Evolutionary conservation across 148 eudicot species (phyloP), one percentile per base, ranked within the genome.

Genomic region (Nepenthes mirabilis): DNA sequence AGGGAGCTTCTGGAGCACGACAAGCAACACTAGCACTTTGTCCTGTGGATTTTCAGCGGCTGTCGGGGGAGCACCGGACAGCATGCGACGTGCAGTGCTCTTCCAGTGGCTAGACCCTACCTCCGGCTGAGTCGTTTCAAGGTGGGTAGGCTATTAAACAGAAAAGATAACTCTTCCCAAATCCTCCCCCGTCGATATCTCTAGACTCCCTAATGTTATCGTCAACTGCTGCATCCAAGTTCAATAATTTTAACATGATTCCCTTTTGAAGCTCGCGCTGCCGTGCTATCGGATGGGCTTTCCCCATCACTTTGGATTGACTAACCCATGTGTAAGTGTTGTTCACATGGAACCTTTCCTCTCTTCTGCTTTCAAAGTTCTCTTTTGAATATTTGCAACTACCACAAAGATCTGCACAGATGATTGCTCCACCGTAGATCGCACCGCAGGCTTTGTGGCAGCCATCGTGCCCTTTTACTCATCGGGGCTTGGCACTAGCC

Each of bases 381-480:
- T 58, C 61, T 36, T 58, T 58, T 58, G 61, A 58, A 57, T 65
- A 58, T 58, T 58, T 60, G 55, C 55, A 34, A 50, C 64, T 61
- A 34, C 64, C 55, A 49, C 64, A 54, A 50, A 50, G 53, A 50
- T 50, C 12, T 3, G 53, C 53, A 50, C 12, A 4, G 12, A 50
- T n/a, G 53, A 12, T 12, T n/a, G 53, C 53, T 50, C 53, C 53
- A 50, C 53, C 43, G 4, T 40, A 40, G 43, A 3, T 40, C 43
- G 43, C 7, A 40, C 3, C 43, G 7, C 7, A 7, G 43, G 43
- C 7, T 2, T 40, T 40, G 43, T 7, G 7, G 43, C 7, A 7
- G 7, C 43, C 7, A 7, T 40, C 43, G 7, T 2, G 7, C 43
- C 43, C 7, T 40, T 7, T 7, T 40, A 40, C 7, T n/a, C n/a